These are phyloP conservation scores for Lactarius evosmus DNA, from an alignment of 768 basidiomycete genomes.

Conservation along the genomic window DNA sequence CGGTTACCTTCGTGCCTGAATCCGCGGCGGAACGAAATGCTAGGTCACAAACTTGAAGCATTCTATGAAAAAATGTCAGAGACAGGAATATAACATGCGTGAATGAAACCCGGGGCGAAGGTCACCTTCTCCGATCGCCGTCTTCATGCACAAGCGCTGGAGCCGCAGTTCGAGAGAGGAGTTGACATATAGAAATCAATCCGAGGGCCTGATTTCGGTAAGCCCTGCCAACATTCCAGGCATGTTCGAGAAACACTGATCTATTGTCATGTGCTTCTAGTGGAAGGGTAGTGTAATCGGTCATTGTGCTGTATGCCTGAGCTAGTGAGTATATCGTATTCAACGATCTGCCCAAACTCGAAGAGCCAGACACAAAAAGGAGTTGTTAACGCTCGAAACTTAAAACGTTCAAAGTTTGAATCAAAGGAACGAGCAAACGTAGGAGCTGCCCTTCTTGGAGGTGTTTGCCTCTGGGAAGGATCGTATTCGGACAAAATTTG, in stretches of 20 bases:
- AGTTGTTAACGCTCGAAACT: no score
- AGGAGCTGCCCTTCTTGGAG: no score
- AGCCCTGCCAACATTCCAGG: not conserved
- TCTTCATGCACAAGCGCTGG: not conserved
- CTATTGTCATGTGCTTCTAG: not conserved
- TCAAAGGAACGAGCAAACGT: no score
- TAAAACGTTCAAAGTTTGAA: no score
- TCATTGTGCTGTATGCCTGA: no score
- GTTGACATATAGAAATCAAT: not conserved
- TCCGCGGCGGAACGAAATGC: not conserved
- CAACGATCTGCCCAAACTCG: no score
- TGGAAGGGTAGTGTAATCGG: no score
- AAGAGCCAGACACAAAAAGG: no score
- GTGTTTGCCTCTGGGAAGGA: no score
- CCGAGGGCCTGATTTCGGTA: not conserved
- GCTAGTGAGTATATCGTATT: no score
- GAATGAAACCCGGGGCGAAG: not conserved
- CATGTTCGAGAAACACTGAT: not conserved
- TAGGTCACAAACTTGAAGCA: not conserved
- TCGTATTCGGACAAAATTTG: no score
- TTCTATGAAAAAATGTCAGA: not conserved
- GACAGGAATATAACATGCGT: not conserved
- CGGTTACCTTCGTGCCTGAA: not conserved
- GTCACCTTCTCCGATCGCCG: not conserved
- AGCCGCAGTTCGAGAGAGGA: not conserved